Base-by-base conservation (phyloP, 306 rosid genomes). In the Malus fusca region DNA sequence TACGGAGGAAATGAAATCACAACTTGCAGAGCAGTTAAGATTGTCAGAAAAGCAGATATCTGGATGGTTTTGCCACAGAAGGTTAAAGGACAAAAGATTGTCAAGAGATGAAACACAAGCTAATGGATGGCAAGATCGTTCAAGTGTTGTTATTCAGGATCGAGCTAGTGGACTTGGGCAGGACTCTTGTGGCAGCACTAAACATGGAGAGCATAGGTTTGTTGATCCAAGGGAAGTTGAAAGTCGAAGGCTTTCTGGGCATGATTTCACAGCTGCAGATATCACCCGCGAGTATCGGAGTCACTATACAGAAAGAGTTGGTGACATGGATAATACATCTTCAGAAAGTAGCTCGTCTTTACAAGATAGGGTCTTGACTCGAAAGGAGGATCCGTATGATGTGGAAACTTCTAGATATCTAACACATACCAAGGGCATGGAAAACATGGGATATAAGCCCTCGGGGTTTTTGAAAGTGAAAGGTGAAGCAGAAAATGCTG, bases 1-100 rank as follows among this genome's bases (percentile, higher is more conserved):
- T 25, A 84, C 92, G 2, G 99, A 95, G 80, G 97, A 92, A 83
- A 88, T 90, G 93, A 95, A 90, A 79, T 61, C 67, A 73, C 87
- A 83, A 72, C 86, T 95, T 79, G 88, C 97, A 1, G 98, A 81
- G 69, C 84, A 84, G 84, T 80, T 92, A 81, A 91, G 87, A 51
- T 81, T 95, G 88, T 88, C 99, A 69, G 97, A 90, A 84, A 92
- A 95, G 82, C 99, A 95, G 87, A 81, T 95, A 68, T 92, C 99
- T 78, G 99, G 99, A 80, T 95, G 99, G 99, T 92, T 95, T 87
- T 95, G 99, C 87, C 99, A 95, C 87, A 89, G 99, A 85, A 84
- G 99, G 80, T 85, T 95, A 81, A 95, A 95, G 79, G 99, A 95
- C 81, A 95, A 92, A 86, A 85, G 89, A 83, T 72, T 86, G 85